Evolutionary conservation across 2,329 filamentous ascomycete genomes (phyloP).

Genomic region (Fragosphaeria purpurea): DNA sequence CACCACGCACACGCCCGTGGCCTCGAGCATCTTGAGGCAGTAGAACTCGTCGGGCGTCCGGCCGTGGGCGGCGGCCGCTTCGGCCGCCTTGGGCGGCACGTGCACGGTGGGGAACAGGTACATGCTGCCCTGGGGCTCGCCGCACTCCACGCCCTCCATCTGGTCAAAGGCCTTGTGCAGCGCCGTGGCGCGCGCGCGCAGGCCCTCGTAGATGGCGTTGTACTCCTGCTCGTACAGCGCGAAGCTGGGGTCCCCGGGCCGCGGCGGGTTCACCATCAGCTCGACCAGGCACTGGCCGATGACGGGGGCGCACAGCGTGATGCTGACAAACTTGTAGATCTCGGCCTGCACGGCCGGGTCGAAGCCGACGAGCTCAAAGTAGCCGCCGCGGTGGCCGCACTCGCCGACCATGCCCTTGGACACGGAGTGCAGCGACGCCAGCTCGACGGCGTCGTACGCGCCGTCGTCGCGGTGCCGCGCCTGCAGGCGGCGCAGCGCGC

Average conservation of each 20-base stretch:
- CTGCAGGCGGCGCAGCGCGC: slow-evolving; percentile 72
- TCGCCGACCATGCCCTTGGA: slow-evolving; percentile 99
- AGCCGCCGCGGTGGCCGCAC: slow-evolving; percentile 94
- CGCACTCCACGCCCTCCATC: slow-evolving; percentile 95
- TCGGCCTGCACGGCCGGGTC: slow-evolving; percentile 75
- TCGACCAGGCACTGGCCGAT: slow-evolving; percentile 94
- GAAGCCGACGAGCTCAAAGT: slow-evolving; percentile 93
- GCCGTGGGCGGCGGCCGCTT: slow-evolving; percentile 63
- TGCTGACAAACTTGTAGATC: slow-evolving; percentile 98
- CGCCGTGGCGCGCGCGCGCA: slow-evolving; percentile 70
- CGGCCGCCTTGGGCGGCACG: slow-evolving; percentile 64
- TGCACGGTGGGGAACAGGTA: slow-evolving; percentile 96
- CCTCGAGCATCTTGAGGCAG: slow-evolving; percentile 79
- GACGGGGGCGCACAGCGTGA: slow-evolving; percentile 92
- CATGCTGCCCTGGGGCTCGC: slow-evolving; percentile 87
- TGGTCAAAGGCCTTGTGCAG: slow-evolving; percentile 82
- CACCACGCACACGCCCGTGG: slow-evolving; percentile 89
- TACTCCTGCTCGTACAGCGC: slow-evolving; percentile 80
- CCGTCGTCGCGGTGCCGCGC: slow-evolving; percentile 49
- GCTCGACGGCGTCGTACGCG: slow-evolving; percentile 75
- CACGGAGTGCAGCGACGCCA: slow-evolving; percentile 84
- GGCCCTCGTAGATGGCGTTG: slow-evolving; percentile 65
- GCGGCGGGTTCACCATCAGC: slow-evolving; percentile 94
- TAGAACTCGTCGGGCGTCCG: slow-evolving; percentile 87
- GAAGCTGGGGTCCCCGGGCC: slow-evolving; percentile 71